Conservation (phyloP, 352 stramenopile genomes). For the Thalassiosira hispida region DNA sequence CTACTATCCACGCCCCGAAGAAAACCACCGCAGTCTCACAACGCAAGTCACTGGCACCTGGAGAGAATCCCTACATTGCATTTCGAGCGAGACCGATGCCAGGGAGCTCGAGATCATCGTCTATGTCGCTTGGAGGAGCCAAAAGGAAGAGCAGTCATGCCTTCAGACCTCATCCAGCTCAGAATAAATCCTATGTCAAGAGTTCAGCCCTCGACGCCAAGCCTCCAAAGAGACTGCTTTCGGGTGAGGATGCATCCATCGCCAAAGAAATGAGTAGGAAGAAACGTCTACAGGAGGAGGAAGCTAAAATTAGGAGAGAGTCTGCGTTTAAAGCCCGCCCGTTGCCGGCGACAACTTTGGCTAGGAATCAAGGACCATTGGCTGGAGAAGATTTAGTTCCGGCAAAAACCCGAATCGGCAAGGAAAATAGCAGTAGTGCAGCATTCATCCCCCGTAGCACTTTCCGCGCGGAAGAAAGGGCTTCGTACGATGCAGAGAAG, state of each 20-base stretch:
- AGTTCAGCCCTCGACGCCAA: conserved; percentile 37
- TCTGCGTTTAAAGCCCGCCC: conserved; percentile 50
- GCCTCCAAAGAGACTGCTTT: conserved; percentile 45
- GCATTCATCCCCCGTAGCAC: conserved; percentile 39
- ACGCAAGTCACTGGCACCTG: conserved; percentile 16
- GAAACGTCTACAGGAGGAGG: conserved; percentile 41
- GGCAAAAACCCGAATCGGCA: conserved; percentile 6
- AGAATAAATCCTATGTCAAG: conserved; percentile 23
- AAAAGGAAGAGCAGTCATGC: conserved; percentile 28
- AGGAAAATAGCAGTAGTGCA: conserved; percentile 32
- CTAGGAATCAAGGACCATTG: conserved; percentile 6
- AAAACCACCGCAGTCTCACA: neutral
- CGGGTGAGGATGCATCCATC: conserved; percentile 44
- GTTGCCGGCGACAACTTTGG: conserved; percentile 26
- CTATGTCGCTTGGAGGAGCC: conserved; percentile 1
- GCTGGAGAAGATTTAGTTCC: conserved; percentile 14
- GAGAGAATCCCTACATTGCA: conserved; percentile 28
- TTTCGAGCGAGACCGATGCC: conserved; percentile 23
- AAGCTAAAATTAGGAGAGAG: conserved; percentile 32
- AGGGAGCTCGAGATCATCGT: neutral
- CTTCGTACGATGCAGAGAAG: conserved; percentile 37
- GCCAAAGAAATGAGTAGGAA: conserved; percentile 41
- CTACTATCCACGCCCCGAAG: neutral
- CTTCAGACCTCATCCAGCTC: conserved; percentile 22
- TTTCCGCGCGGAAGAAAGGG: conserved; percentile 37